Evolutionary conservation across 768 basidiomycete genomes (phyloP).

Genomic region (Leucosporidium scottii): DNA sequence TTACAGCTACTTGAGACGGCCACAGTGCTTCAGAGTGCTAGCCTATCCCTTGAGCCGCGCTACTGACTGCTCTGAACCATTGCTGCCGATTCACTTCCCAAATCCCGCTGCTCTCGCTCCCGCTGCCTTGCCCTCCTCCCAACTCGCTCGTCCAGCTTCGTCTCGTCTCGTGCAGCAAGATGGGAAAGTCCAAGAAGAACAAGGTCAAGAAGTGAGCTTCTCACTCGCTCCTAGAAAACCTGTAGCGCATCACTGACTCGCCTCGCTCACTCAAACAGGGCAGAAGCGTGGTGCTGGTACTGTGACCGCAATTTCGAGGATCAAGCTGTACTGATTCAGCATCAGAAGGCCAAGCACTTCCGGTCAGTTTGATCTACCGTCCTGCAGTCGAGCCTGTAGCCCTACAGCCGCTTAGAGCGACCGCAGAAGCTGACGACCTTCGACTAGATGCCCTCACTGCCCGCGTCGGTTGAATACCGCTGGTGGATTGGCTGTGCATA

Average conservation of each 20-base stretch:
- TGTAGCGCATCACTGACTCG: not conserved
- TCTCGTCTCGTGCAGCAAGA: too few species aligned
- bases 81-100: too few species aligned
- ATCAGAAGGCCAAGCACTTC: constrained; percentile 99
- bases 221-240: not conserved
- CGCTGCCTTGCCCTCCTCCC: not conserved
- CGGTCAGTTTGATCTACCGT: constrained; percentile 45
- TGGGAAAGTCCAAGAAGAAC: constrained; percentile 19
- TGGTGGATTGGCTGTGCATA: constrained; percentile 93
- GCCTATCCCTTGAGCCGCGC: too few species aligned
- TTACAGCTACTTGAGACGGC: too few species aligned
- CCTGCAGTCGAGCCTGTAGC: too few species aligned
- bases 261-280: not conserved
- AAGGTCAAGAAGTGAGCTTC: not conserved
- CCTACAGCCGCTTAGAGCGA: not conserved
- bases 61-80: too few species aligned
- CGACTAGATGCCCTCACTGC: constrained; percentile 67
- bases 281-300: constrained; percentile 86
- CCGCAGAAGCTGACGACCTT: not conserved
- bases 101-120: not conserved
- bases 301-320: constrained; percentile 95
- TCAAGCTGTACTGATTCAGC: constrained; percentile 82
- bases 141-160: too few species aligned
- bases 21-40: too few species aligned
- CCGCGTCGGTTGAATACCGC: constrained; percentile 93